Conservation (phyloP, 352 stramenopile species). For the Globisporangium ultimum region DNA sequence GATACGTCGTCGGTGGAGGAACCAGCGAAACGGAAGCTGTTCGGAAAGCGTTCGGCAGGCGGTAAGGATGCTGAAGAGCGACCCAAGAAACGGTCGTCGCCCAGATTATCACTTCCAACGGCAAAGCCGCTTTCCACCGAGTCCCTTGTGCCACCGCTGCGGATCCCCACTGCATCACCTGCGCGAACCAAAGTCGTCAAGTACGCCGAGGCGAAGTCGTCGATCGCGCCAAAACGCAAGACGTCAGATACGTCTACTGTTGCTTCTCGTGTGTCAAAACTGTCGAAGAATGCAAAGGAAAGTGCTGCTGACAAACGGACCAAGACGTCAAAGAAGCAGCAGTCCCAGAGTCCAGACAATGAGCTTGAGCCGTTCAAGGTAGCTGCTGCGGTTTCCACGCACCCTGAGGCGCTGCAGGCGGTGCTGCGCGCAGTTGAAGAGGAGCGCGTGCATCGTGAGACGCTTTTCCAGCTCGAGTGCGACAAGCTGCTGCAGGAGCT, state of each 20-base stretch:
- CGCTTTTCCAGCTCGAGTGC: conserved; percentile 17
- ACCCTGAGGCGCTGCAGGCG: conserved; percentile 11
- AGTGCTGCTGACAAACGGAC: neutral
- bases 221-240: conserved; percentile 13
- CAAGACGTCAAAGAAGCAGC: conserved; percentile 8
- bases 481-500: conserved; percentile 19
- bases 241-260: conserved; percentile 1
- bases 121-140: neutral
- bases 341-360: neutral
- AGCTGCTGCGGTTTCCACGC: neutral
- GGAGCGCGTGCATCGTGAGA: conserved; percentile 16
- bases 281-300: no score
- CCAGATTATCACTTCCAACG: neutral
- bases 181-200: neutral
- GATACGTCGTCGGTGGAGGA: neutral
- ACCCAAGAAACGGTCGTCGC: no score
- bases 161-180: neutral
- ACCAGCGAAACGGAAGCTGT: neutral
- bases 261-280: neutral
- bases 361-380: no score
- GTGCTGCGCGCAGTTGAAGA: conserved; percentile 14
- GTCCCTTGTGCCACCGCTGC: neutral
- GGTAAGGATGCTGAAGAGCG: no score
- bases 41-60: conserved; percentile 1
- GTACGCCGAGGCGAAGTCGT: conserved; percentile 5